Conservation (phyloP, 2,329 filamentous ascomycete species). For the Cladophialophora bantiana region DNA sequence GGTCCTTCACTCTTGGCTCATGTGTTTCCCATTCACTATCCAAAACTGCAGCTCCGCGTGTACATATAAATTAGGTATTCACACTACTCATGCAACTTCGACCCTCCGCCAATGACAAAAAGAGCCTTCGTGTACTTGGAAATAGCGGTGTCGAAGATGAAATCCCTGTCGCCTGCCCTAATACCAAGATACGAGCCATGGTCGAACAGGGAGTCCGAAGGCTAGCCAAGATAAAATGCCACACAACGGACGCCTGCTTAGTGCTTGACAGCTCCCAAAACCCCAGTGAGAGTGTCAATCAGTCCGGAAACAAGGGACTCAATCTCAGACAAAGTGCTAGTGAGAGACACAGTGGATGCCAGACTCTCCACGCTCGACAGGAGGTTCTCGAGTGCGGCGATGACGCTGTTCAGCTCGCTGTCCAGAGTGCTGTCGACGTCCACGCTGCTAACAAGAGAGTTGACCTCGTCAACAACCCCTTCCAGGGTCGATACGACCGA, state of each 20-base stretch:
- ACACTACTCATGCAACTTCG: too few relatives aligned
- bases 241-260: not conserved
- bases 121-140: too few relatives aligned
- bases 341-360: too few relatives aligned
- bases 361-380: conserved; percentile 14
- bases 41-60: too few relatives aligned
- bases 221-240: too few relatives aligned
- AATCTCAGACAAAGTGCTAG: not conserved
- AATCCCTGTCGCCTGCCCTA: too few relatives aligned
- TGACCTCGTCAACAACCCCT: conserved; percentile 15
- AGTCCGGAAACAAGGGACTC: conserved; percentile 16
- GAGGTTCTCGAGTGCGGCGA: conserved; percentile 21
- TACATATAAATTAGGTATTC: too few relatives aligned
- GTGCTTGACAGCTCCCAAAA: not conserved
- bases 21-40: too few relatives aligned
- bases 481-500: conserved; percentile 15
- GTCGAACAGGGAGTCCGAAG: not conserved
- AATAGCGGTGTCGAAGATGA: too few relatives aligned
- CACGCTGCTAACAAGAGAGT: conserved; percentile 5
- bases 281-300: conserved; percentile 14
- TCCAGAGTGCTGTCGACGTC: conserved; percentile 13
- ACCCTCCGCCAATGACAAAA: too few relatives aligned
- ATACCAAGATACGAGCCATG: too few relatives aligned
- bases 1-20: too few relatives aligned
- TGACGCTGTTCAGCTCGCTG: conserved; percentile 12